Evolutionary conservation across 306 rosid genomes (phyloP), one percentile per base, ranked within the genome.

Genomic region (Vachellia collinsii): DNA sequence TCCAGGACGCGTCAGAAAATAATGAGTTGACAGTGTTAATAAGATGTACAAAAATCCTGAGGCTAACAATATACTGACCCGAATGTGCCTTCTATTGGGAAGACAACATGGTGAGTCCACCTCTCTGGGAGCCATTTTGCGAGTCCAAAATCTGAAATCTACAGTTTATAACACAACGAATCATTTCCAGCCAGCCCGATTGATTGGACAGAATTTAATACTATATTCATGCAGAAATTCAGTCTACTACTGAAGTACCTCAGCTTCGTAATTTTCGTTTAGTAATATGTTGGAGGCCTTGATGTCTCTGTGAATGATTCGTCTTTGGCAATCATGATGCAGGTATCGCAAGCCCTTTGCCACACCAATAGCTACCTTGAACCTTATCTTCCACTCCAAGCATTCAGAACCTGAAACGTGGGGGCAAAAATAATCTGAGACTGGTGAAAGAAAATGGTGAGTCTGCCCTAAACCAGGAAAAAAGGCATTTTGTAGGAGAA

Each of bases 121-220:
- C 89, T 96, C 61, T 87, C 90, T 0, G 99, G 99, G 23, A 96
- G 97, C 99, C 99, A 96, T 80, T 96, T 96, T 34, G 99, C 99
- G 3, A 96, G 85, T 83, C 99, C 99, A 59, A 91, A 96, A 82
- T 96, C 99, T 47, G 99, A 93, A 83, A 96, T 96, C 99, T 96
- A 87, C 78, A 77, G 67, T 79, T 51, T 13, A 42, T 17, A 3
- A 64, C 8, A 43, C 74, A 68, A 50, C 22, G 0, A 11, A 66
- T 74, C 56, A 59, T 44, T 75, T 77, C 0, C 70, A 2, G 36
- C 42, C 11, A 4, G 11, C 38, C 70, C 23, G 6, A 9, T 54
- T 54, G 47, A 48, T 81, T 23, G 64, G 25, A 75, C 23, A 78
- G 11, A 81, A 74, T 41, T 17, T 50, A 38, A 20, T 20, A 68